phyloP scores from a whole-genome alignment of 768 basidiomycete species.

The Aureoboletus auriporus region DNA sequence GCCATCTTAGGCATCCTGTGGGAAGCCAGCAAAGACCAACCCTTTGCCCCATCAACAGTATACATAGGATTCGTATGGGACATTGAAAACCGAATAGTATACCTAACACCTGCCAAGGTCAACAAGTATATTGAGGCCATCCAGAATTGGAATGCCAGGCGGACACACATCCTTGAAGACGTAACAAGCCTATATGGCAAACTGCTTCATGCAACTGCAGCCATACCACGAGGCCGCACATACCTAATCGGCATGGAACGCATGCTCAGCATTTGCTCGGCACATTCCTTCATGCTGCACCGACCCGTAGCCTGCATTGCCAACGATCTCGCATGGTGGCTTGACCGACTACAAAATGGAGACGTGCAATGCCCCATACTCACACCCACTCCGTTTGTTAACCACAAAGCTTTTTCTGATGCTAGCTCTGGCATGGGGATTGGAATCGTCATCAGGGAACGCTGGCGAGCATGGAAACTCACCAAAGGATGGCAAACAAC shows the following conservation, averaged over 20 bases:
- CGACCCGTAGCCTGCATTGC: background rate
- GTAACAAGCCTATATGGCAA: constrained; percentile 9
- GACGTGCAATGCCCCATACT: too few relatives aligned
- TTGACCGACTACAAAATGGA: background rate
- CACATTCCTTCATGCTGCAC: constrained; percentile 31
- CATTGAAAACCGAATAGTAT: constrained; percentile 14
- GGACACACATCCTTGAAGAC: background rate
- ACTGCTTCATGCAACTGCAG: constrained; percentile 9
- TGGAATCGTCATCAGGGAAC: background rate
- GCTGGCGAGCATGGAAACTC: background rate
- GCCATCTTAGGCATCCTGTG: constrained; percentile 7
- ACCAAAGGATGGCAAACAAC: background rate
- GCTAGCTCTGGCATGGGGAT: constrained; percentile 9
- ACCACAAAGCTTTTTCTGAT: background rate
- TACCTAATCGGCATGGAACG: constrained; percentile 35
- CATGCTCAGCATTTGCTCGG: constrained; percentile 27
- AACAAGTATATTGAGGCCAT: constrained; percentile 9
- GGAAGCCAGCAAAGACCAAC: constrained; percentile 12
- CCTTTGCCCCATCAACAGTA: background rate
- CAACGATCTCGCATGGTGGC: background rate
- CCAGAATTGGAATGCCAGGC: background rate
- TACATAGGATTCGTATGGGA: constrained; percentile 36
- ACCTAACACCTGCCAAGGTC: constrained; percentile 24
- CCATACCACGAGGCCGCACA: constrained; percentile 30
- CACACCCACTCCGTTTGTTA: too few relatives aligned